These are phyloP conservation scores for Melastoma malabathricum DNA, from an alignment of 345 rosid species.

Conservation along the genomic window DNA sequence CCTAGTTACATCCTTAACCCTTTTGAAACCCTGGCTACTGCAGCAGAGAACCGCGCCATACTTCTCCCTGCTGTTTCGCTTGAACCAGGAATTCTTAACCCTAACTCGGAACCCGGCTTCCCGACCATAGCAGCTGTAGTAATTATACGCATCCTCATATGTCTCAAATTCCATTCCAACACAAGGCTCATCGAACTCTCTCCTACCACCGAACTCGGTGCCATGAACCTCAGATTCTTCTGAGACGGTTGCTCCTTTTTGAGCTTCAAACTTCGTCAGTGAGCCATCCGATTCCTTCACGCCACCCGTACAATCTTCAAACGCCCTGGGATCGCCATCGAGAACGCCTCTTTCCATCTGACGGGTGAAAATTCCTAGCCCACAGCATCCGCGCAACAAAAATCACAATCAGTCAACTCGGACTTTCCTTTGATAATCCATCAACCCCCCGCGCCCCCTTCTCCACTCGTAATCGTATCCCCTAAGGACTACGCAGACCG, in stretches of 20 bases:
- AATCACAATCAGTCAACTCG: too few relatives aligned
- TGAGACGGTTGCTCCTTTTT: not conserved
- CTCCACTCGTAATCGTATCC: too few relatives aligned
- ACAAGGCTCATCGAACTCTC: slow-evolving; percentile 54
- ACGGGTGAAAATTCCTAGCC: too few relatives aligned
- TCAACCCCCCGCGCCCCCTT: too few relatives aligned
- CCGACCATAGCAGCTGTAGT: slow-evolving; percentile 61
- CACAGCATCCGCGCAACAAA: too few relatives aligned
- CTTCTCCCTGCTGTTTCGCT: slow-evolving; percentile 65
- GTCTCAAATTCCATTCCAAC: slow-evolving; percentile 82
- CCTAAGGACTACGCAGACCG: too few relatives aligned
- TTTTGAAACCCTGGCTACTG: slow-evolving; percentile 71
- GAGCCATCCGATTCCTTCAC: not conserved
- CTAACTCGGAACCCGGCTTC: slow-evolving; percentile 65
- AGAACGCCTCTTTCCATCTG: slow-evolving; percentile 4
- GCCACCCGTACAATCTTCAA: slow-evolving; percentile 2
- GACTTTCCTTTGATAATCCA: not conserved
- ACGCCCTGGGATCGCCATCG: not conserved
- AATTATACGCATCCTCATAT: slow-evolving; percentile 69
- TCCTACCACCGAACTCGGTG: slow-evolving; percentile 22
- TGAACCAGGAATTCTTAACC: slow-evolving; percentile 78
- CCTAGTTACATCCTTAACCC: slow-evolving; percentile 49
- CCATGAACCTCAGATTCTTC: slow-evolving; percentile 20
- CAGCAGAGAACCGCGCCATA: slow-evolving; percentile 72
- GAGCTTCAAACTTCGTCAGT: not conserved